Conservation (phyloP, 441 rosid genomes). For the Pelargonium exstipulatum region DNA sequence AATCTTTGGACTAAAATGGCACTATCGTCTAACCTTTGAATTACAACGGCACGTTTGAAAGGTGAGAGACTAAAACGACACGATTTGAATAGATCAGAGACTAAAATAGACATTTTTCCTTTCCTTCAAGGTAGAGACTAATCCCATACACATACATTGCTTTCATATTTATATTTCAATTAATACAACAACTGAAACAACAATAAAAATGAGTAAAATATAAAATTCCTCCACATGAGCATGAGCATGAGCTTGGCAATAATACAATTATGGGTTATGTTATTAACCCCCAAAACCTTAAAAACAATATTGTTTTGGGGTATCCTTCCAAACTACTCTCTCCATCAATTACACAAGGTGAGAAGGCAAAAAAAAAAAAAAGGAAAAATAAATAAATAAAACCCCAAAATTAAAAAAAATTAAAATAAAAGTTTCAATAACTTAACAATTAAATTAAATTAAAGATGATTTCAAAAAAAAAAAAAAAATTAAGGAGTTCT, state of each 20-base stretch:
- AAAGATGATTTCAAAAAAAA: background rate
- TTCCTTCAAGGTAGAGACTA: too few relatives aligned
- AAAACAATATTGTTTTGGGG: slow-evolving; percentile 26
- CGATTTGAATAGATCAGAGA: too few relatives aligned
- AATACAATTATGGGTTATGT: slow-evolving; percentile 25
- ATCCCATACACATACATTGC: too few relatives aligned
- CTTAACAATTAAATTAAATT: slow-evolving; percentile 23
- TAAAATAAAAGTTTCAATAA: slow-evolving; percentile 22
- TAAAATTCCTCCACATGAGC: background rate
- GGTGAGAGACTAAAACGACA: too few relatives aligned
- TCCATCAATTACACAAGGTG: slow-evolving; percentile 28
- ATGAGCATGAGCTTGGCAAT: slow-evolving; percentile 17
- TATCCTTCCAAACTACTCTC: slow-evolving; percentile 24
- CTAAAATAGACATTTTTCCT: too few relatives aligned
- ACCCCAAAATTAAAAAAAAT: slow-evolving; percentile 1
- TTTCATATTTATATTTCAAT: too few relatives aligned
- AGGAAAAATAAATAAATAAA: slow-evolving; percentile 10
- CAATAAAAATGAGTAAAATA: too few relatives aligned
- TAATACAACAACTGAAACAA: background rate
- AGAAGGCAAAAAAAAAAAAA: slow-evolving; percentile 3
- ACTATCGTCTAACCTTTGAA: too few relatives aligned
- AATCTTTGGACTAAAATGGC: too few relatives aligned
- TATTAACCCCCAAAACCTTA: slow-evolving; percentile 25
- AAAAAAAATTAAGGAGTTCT: slow-evolving; percentile 49
- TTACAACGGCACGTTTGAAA: too few relatives aligned